Percentiles rank a stretch among this genome's conserved stretches.
Evolutionary conservation across 164 flowering plant species (phyloP).

Genomic region (Annona squamosa): DNA sequence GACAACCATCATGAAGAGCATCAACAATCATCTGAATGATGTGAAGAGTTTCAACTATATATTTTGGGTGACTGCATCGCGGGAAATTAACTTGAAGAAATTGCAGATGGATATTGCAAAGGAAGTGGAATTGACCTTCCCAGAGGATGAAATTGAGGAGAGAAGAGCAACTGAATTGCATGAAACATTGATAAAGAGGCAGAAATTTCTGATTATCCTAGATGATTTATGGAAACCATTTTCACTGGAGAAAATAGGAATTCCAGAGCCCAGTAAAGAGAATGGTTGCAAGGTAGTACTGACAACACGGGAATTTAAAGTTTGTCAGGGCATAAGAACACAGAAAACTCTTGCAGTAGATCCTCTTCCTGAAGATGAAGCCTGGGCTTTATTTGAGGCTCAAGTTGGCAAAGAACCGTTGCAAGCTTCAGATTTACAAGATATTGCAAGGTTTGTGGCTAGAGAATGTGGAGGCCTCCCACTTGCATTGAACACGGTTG

Average conservation of each 20-base stretch:
- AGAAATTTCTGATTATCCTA: conserved; percentile 8
- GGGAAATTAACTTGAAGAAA: background rate
- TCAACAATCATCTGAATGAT: conserved; percentile 7
- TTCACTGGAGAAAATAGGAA: conserved; percentile 5
- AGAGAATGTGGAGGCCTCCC: background rate
- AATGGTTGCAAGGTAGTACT: conserved; percentile 9
- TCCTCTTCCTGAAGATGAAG: background rate
- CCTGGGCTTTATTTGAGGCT: background rate
- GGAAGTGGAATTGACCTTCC: background rate
- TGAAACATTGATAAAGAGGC: background rate
- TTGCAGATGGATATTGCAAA: conserved; percentile 3
- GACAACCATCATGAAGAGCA: conserved; percentile 10
- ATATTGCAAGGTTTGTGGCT: background rate
- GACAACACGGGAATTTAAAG: background rate
- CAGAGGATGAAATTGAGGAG: background rate
- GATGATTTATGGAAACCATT: conserved; percentile 12
- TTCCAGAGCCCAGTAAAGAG: conserved; percentile 1
- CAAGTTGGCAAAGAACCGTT: background rate
- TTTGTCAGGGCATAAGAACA: background rate
- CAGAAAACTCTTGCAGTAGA: background rate
- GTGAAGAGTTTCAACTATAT: background rate
- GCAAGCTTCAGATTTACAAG: background rate
- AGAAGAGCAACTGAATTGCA: background rate
- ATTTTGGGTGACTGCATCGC: conserved; percentile 4
- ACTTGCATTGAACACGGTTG: conserved; percentile 1